A percentile compares a stretch with the other conserved stretches of the same genome.
These are phyloP conservation scores for Fusarium falciforme DNA, from an alignment of 2,329 filamentous ascomycete species.

Conservation along the genomic window DNA sequence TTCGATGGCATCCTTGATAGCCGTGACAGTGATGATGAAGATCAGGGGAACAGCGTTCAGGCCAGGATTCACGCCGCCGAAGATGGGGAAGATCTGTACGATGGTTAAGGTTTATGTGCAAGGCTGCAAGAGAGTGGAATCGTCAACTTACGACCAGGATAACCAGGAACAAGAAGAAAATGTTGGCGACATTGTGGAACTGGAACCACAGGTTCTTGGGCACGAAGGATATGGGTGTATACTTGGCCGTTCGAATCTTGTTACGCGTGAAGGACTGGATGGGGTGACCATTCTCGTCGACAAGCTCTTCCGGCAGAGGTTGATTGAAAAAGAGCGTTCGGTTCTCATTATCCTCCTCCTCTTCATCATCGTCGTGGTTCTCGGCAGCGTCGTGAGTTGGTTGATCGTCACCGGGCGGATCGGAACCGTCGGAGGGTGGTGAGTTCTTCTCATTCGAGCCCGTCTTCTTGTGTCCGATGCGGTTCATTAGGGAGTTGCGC, in stretches of 20 bases:
- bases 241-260: conserved; percentile 98
- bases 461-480: conserved; percentile 73
- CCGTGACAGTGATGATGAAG: conserved; percentile 88
- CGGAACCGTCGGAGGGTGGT: conserved; percentile 49
- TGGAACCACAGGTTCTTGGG: conserved; percentile 98
- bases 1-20: conserved; percentile 94
- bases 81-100: conserved; percentile 90
- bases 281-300: conserved; percentile 85
- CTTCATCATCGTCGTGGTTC: conserved; percentile 50
- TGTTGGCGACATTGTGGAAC: conserved; percentile 98
- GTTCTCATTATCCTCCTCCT: conserved; percentile 56
- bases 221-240: conserved; percentile 93
- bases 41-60: conserved; percentile 92
- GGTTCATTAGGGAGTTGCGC: conserved; percentile 83
- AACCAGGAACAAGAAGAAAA: conserved; percentile 97
- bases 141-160: conserved; percentile 83
- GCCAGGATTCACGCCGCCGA: conserved; percentile 90
- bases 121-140: not conserved
- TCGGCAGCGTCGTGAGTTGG: conserved; percentile 46
- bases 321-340: conserved; percentile 87
- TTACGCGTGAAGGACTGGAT: conserved; percentile 81
- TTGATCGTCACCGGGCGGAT: conserved; percentile 39
- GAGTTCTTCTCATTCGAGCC: conserved; percentile 77
- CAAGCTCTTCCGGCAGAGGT: conserved; percentile 77
- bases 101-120: conserved; percentile 32